Conservation (phyloP, 129 eudicot genomes). For the Saussurea involucrata region DNA sequence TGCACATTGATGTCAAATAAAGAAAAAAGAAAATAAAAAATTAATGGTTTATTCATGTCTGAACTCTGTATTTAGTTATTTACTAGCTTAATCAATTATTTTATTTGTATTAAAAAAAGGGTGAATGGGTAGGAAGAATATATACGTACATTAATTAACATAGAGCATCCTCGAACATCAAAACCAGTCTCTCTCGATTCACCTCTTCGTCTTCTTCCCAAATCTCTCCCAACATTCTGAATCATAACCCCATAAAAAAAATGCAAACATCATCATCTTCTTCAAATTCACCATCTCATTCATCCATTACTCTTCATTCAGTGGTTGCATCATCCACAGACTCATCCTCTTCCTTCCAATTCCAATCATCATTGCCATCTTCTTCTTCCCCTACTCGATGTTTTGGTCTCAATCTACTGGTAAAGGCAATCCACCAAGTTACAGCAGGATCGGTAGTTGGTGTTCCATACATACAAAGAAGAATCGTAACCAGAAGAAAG, state of each 20-base stretch:
- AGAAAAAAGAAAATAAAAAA: too few species aligned
- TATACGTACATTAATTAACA: conserved; percentile 12
- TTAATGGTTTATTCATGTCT: too few species aligned
- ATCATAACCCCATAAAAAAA: background rate
- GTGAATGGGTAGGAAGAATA: background rate
- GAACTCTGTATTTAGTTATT: too few species aligned
- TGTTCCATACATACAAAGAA: conserved; percentile 63
- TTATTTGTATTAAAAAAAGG: background rate
- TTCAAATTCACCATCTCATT: conserved; percentile 31
- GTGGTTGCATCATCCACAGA: conserved; percentile 27
- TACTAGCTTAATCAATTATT: background rate
- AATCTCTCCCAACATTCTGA: background rate
- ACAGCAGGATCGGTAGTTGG: conserved; percentile 64
- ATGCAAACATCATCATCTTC: conserved; percentile 22
- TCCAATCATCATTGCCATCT: conserved; percentile 9
- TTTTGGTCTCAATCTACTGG: conserved; percentile 69
- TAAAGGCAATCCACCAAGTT: conserved; percentile 66
- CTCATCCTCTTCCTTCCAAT: conserved; percentile 22
- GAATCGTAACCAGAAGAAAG: conserved; percentile 32
- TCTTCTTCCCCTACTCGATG: conserved; percentile 37
- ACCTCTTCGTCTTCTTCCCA: background rate
- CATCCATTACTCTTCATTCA: conserved; percentile 37
- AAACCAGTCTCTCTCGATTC: conserved; percentile 20
- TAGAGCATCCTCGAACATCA: conserved; percentile 1
- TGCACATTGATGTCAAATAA: too few species aligned